Base-by-base conservation (phyloP, 208 protist genomes). In the Leishmania amazonensis region DNA sequence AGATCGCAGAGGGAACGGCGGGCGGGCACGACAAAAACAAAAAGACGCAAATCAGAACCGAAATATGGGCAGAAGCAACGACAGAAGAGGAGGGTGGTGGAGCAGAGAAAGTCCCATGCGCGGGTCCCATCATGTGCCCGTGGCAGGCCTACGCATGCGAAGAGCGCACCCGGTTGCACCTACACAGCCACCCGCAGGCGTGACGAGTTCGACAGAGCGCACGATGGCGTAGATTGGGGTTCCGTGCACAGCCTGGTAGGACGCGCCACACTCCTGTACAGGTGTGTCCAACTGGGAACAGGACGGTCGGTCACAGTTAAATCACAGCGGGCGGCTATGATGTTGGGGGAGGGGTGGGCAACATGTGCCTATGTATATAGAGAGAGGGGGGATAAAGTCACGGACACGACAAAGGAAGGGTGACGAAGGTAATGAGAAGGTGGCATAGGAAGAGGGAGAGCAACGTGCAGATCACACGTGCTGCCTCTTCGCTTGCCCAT, bases 391-490 rank as follows among this genome's bases (percentile, higher is more conserved):
- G 9, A 47, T 47, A 47, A 47, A 9, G 45, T 9, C 45, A 47
- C 49, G 45, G 73, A n/a, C 71, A 65, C 42, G 47, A 65, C 19
- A 49, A 81, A 35, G 35, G 21, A 38, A 75, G 9, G 40, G 13
- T n/a, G 81, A 77, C 35, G 19, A 31, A n/a, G 42, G 75, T 6
- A 79, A 40, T 28, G 51, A 47, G n/a, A 70, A 35, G 70, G 24
- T 3, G 7, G 19, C 57, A 9, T 21, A 1, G 64, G 68, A 7
- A 76, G 67, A 85, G 64, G 31, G 42, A 75, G 64, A 62, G 19
- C 38, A 81, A 68, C 53, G 78, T 53, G 35, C 47, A 65, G 78
- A 84, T 64, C 4, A 2, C 31, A 64, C n/a, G 62, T 15, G 62
- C 31, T 19, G 62, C 31, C 2, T 19, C 28, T 40, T 38, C 31